Evolutionary conservation across 331 rosid species (phyloP), one percentile per base, ranked within the genome.

Genomic region (Saraca asoca): DNA sequence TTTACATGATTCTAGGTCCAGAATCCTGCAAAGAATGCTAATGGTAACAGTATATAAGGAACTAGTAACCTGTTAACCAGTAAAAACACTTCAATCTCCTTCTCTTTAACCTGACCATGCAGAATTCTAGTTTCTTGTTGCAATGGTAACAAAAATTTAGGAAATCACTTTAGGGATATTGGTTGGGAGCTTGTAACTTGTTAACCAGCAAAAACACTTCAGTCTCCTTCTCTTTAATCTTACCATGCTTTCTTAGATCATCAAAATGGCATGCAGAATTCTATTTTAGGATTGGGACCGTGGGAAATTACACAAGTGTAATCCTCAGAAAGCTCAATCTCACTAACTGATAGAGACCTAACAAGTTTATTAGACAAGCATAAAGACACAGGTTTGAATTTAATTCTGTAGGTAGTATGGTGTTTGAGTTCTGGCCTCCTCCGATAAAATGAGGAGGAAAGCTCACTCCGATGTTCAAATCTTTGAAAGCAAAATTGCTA

Each of bases 241-340:
- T 73, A 33, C 15, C 67, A 73, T 44, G 71, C 73, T 38, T 70
- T 69, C 64, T 77, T 53, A 67, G 70, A 66, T 70, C 83, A 67
- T 58, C 64, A 45, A 86, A 65, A 63, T 68, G 81, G 73, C 51
- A 66, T 74, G 96, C 91, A 87, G 82, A 66, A 91, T 79, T 78
- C 82, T 56, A 83, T 89, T 82, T 87, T 91, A 17, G 96, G 89
- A 52, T 87, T 85, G 37, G 86, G 85, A 19, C 98, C 98, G 61
- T 81, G 95, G 8, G 89, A 80, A 66, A 87, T 91, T 20, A 89
- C 96, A 82, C 98, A 79, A 8, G 98, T 89, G 71, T 91, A 89
- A 76, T 91, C 96, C 87, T 91, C 98, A 43, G 96, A 89, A 39
- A 76, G 90, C 68, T 89, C 96, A 78, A 91, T 85, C 78, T 91